Percentiles rank a stretch among this genome's conserved stretches.
Evolutionary conservation across 495 filamentous ascomycete genomes (phyloP).

Genomic region (Neurospora sp.): DNA sequence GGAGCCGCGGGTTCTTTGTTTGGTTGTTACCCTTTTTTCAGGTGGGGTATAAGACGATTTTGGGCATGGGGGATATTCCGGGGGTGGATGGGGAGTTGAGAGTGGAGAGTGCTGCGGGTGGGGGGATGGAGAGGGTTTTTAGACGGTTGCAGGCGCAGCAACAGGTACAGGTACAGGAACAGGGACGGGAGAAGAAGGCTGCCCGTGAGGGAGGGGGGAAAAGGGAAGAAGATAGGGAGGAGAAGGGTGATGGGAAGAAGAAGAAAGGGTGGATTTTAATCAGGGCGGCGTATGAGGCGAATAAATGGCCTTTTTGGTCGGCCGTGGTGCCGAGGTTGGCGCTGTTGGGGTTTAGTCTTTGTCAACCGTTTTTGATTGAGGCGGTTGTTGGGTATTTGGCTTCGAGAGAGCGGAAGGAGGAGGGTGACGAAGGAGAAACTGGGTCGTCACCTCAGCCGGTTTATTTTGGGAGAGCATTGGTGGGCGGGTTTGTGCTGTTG

Average conservation of each 20-base stretch:
- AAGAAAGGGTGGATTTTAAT: not conserved
- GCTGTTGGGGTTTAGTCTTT: constrained; percentile 3
- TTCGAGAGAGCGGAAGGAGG: not conserved
- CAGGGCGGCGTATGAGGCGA: not conserved
- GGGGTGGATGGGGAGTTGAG: constrained; percentile 9
- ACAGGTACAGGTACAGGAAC: too few relatives aligned
- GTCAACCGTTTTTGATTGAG: constrained; percentile 9
- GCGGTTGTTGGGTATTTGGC: not conserved
- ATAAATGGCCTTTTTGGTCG: constrained; percentile 1
- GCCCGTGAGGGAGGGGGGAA: not conserved
- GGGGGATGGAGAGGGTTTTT: not conserved
- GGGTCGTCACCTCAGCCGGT: not conserved
- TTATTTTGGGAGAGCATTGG: constrained; percentile 38
- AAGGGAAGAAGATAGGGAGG: not conserved
- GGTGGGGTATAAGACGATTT: constrained; percentile 15
- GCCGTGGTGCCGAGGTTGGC: constrained; percentile 8
- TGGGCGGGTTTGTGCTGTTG: constrained; percentile 44
- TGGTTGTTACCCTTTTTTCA: constrained; percentile 25
- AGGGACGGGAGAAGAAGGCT: too few relatives aligned
- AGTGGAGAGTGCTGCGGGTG: not conserved
- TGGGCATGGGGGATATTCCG: constrained; percentile 22
- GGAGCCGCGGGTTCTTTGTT: constrained; percentile 23
- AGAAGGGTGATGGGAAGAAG: not conserved
- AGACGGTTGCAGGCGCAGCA: not conserved
- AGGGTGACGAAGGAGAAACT: not conserved